phyloP scores from a whole-genome alignment of 768 basidiomycete genomes.

The Lactifluus pinguis region DNA sequence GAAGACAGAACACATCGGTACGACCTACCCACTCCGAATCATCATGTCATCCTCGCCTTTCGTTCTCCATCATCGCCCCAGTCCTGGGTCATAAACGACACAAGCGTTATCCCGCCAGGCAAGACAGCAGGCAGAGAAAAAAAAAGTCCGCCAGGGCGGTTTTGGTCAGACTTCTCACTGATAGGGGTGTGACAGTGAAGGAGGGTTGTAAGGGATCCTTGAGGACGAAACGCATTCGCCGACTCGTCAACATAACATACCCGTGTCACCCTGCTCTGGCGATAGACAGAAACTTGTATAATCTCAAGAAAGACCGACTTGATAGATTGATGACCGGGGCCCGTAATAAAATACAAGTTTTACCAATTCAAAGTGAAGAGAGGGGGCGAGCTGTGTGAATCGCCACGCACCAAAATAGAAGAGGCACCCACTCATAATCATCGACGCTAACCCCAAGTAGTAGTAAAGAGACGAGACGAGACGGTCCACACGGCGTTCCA shows the following conservation, averaged over 20 bases:
- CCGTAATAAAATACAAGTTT: background rate
- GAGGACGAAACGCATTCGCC: background rate
- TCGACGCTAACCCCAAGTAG: slow-evolving; percentile 7
- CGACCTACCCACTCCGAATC: background rate
- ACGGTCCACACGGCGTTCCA: background rate
- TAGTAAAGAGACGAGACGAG: background rate
- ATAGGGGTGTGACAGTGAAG: slow-evolving; percentile 7
- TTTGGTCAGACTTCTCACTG: background rate
- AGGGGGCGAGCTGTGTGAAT: background rate
- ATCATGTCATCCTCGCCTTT: slow-evolving; percentile 13
- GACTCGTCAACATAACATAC: slow-evolving; percentile 4
- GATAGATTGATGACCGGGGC: background rate
- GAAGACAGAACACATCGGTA: background rate
- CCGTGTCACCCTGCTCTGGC: background rate
- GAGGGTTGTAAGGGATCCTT: background rate
- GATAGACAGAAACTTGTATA: background rate
- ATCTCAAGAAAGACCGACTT: background rate
- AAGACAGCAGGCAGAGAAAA: background rate
- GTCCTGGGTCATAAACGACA: background rate
- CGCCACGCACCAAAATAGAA: background rate
- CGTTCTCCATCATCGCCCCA: background rate
- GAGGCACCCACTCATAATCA: background rate
- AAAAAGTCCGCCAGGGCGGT: background rate
- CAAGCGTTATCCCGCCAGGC: background rate
- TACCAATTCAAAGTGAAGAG: background rate